Base-by-base conservation (phyloP, 1,284 basidiomycete species). In the Pseudomicrostroma phylloplanum region DNA sequence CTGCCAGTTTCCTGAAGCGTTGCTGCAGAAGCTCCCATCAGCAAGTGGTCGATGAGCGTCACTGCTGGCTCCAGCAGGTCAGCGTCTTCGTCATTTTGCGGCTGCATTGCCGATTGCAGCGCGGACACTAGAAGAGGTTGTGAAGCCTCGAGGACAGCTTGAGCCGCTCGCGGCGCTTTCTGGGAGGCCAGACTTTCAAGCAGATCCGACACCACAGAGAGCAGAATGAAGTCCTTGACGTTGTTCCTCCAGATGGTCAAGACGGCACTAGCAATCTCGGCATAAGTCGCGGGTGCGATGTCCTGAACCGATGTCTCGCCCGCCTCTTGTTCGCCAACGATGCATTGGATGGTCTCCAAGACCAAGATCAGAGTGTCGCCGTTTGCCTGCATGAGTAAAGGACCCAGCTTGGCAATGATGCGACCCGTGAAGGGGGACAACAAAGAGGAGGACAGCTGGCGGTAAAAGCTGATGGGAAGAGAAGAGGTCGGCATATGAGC, bases 341-440 rank as follows among this genome's bases (percentile, higher is more conserved):
- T 85, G 0, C 92, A 81, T 3, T 93, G 86, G 1, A 89, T 86
- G 1, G 88, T 88, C 76, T 96, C 92, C 25, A 97, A 82, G 26
- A 96, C 86, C 9, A 97, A 85, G n/a, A 90, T 88, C 13, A 97
- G 84, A 0, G 92, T 91, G 71, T 96, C 91, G 66, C 92, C 90
- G 0, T 88, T 87, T 0, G 91, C 88, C 40, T 86, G 82, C 8
- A 87, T 81, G 25, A 96, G 80, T 78, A 97, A 88, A 0, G 92
- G 91, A 0, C 90, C 87, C 2, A 98, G 84, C 66, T 89, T 87
- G 60, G 86, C 85, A n/a, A 91, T 85, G 58, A 96, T 88, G 41
- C 88, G 85, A 7, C 85, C 83, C 0, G 89, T 88, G 64, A 88
- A 86, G 0, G 87, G 84, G 39, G 83, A 81, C 12, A 82, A 76